Conservation (phyloP, 306 rosid genomes). For the Urtica urens region DNA sequence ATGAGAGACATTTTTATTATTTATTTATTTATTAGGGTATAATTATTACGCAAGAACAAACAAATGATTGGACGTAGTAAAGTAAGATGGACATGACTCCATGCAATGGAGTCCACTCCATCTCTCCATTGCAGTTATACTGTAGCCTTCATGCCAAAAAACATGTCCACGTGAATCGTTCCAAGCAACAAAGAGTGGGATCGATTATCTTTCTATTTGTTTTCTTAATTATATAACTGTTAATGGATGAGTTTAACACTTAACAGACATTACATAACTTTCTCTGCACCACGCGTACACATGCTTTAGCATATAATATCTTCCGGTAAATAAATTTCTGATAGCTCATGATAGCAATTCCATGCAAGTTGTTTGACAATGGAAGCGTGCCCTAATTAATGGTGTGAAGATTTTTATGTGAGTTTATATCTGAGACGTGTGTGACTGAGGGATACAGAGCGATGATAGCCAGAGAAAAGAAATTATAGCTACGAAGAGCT, state of each 20-base stretch:
- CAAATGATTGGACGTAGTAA: not conserved
- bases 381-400: not conserved
- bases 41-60: not conserved
- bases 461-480: conserved; percentile 1
- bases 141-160: not conserved
- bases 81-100: not conserved
- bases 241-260: too few species aligned
- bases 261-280: not conserved
- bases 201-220: not conserved
- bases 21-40: not conserved
- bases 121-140: not conserved
- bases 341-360: not conserved
- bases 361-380: not conserved
- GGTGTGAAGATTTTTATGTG: not conserved
- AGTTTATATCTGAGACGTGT: not conserved
- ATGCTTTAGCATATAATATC: not conserved
- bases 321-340: not conserved
- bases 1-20: not conserved
- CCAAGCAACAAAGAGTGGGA: not conserved
- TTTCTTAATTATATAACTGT: too few species aligned
- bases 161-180: conserved; percentile 7
- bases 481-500: not conserved
- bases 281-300: not conserved
- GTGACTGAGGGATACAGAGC: conserved; percentile 8
- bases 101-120: too few species aligned